Evolutionary conservation across 2,329 filamentous ascomycete species (phyloP), one percentile per base, ranked within the genome.

Genomic region (Pyrenochaeta sp.): DNA sequence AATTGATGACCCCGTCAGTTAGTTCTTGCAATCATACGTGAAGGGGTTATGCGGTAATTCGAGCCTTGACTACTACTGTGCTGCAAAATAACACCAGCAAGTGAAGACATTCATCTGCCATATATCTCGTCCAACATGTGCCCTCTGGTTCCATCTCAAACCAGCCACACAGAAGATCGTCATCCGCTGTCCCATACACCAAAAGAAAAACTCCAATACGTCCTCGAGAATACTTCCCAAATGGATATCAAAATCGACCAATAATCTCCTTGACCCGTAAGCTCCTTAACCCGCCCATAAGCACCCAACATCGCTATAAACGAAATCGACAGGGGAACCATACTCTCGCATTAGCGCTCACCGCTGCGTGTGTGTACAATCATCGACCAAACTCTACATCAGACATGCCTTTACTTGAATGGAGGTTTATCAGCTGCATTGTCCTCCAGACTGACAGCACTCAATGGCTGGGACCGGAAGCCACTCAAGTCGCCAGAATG

Each of bases 401-500:
- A 28, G 12, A n/a, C 19, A 19, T 47, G 19, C 46, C 30, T 45
- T 67, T 56, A 74, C 55, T 66, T 73, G 61, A 76, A 76, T 39
- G 72, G 68, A 13, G 68, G 59, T 28, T 66, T 73, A 61, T 71
- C 78, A 51, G 62, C 69, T 51, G 61, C 61, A 52, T 59, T 69
- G 39, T 80, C 75, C 48, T 79, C 79, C 22, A 77, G 62, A 53
- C 74, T 76, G 47, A 72, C 72, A 36, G 77, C 74, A 53, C 76
- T 78, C 61, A 77, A 58, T n/a, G 77, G 75, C 65, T 78, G 76
- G 40, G 72, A 78, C 27, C 72, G 66, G 49, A 71, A 69, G 36
- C 80, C 79, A 39, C 82, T 80, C 56, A 97, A 80, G 74, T 97
- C 94, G 19, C 90, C 87, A 77, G 92, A 97, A 44, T 89, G 91